Evolutionary conservation across 306 rosid genomes (phyloP).

Genomic region (Rosa rugosa): DNA sequence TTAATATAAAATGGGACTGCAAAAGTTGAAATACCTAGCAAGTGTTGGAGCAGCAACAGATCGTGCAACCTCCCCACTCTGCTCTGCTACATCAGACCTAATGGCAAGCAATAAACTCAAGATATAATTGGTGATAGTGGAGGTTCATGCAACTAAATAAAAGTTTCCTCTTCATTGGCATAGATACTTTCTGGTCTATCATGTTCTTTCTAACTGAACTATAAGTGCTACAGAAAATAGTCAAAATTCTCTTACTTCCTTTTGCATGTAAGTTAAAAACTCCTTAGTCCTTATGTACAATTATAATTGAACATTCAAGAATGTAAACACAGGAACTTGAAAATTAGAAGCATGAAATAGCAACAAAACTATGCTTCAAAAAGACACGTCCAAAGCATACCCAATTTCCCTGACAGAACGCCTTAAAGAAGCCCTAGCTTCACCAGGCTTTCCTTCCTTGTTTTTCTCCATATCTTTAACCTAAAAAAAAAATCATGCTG

Average conservation of each 20-base stretch:
- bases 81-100: conserved; percentile 90
- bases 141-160: not conserved
- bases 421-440: conserved; percentile 88
- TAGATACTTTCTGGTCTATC: not conserved
- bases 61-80: conserved; percentile 79
- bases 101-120: conserved; percentile 1
- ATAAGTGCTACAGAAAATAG: not conserved
- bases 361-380: not conserved
- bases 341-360: not conserved
- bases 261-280: not conserved
- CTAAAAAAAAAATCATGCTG: conserved; percentile 35
- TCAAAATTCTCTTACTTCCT: conserved; percentile 1
- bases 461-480: conserved; percentile 95
- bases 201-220: not conserved
- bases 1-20: not conserved
- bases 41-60: conserved; percentile 69
- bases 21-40: conserved; percentile 42
- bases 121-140: not conserved
- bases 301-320: not conserved
- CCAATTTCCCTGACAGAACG: conserved; percentile 91
- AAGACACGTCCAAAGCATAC: conserved; percentile 25
- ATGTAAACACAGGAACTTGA: not conserved
- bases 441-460: conserved; percentile 98
- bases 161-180: not conserved
- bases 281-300: not conserved